phyloP scores from a whole-genome alignment of 208 protist species.

The Tritrichomonas foetus region DNA sequence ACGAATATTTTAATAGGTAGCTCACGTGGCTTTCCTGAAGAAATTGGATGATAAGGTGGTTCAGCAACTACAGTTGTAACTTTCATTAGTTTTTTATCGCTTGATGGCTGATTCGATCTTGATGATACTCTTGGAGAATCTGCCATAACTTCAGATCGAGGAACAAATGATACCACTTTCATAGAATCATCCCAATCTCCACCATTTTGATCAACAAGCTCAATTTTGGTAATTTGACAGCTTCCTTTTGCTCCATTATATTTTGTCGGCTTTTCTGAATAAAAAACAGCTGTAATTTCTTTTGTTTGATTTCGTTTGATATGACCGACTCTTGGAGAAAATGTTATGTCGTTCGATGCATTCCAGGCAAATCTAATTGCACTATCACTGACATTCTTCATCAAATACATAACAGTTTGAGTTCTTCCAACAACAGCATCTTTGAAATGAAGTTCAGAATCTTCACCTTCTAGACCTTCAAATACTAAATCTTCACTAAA shows the following conservation, averaged over 20 bases:
- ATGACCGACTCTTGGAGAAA: background rate
- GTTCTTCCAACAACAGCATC: background rate
- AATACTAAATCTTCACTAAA: slow-evolving; percentile 25
- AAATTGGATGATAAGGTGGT: background rate
- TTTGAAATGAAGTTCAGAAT: background rate
- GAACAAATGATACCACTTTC: background rate
- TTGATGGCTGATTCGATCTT: background rate
- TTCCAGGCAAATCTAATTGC: background rate
- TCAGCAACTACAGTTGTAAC: background rate
- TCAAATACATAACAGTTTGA: background rate
- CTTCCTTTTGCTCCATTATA: background rate
- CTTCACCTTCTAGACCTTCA: background rate
- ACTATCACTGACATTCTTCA: background rate
- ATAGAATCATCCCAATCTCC: slow-evolving; percentile 31
- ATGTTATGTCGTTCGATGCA: background rate
- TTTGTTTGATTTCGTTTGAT: background rate
- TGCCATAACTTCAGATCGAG: background rate
- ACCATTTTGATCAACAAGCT: background rate
- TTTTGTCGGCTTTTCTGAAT: background rate
- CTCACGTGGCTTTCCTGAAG: background rate
- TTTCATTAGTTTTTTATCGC: background rate
- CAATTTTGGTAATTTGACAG: slow-evolving; percentile 11
- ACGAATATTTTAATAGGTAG: background rate
- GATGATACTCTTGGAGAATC: background rate
- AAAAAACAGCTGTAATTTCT: background rate